phyloP scores from a whole-genome alignment of 495 filamentous ascomycete species.

The Trichoderma erinaceum region DNA sequence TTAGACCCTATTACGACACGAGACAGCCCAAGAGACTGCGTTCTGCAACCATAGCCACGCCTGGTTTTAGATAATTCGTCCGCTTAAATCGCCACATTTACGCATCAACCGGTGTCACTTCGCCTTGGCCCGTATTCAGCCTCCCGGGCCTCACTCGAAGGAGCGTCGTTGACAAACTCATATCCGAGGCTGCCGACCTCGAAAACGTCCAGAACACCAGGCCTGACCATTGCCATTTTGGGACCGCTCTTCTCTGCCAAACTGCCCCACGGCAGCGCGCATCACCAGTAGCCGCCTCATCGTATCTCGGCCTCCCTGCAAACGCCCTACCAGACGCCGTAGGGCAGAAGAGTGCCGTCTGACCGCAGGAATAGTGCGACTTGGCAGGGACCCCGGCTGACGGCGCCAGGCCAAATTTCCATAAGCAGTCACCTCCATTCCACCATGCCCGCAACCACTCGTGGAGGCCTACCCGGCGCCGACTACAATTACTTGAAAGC shows the following conservation, averaged over 20 bases:
- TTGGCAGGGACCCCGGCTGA: slow-evolving; percentile 14
- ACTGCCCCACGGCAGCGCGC: background rate
- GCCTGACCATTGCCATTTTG: background rate
- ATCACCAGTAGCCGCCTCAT: background rate
- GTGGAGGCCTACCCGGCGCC: slow-evolving; percentile 15
- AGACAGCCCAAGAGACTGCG: background rate
- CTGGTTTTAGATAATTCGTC: background rate
- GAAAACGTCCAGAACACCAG: background rate
- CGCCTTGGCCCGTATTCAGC: background rate
- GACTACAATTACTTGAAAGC: slow-evolving; percentile 16
- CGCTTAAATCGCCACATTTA: background rate
- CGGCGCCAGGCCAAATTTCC: slow-evolving; percentile 12
- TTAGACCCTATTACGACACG: background rate
- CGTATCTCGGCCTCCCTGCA: background rate
- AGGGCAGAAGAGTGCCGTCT: slow-evolving; percentile 13
- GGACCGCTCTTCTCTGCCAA: background rate
- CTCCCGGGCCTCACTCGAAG: background rate
- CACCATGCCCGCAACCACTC: slow-evolving; percentile 11
- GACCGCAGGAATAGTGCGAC: slow-evolving; percentile 13
- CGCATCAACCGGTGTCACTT: background rate
- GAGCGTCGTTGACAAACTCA: background rate
- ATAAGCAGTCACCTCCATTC: slow-evolving; percentile 10
- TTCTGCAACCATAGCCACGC: background rate
- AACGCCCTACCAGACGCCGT: slow-evolving; percentile 13
- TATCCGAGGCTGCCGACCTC: slow-evolving; percentile 12